Evolutionary conservation across 169 alveolate genomes (phyloP), one percentile per base, ranked within the genome.

Genomic region (Toxoplasma gondii): DNA sequence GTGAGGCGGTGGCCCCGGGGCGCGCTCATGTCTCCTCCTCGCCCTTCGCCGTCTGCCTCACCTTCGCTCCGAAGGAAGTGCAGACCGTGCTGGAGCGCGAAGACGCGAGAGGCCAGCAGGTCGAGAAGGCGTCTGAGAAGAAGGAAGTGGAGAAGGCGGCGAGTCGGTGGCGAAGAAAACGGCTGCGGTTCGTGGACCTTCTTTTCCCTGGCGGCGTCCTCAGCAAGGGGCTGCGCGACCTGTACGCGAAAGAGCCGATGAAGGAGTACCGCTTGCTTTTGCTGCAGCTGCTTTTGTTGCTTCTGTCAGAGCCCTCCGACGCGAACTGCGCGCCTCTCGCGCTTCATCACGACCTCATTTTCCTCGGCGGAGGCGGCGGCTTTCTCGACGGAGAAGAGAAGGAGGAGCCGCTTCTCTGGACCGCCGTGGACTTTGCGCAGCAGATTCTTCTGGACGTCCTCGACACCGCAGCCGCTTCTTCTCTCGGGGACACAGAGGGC

Each of bases 181-280:
- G n/a, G 49, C 22, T 36, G n/a, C 90, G 90, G 4, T 36, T 82
- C 41, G 64, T 36, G 34, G 90, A 82, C 39, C 67, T 82, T 10
- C 67, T 82, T 39, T 2, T 82, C 67, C 67, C 90, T 5, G 10
- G 67, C 34, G 90, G 90, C 5, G 44, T 82, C 5, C 90, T 82
- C 36, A 82, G 90, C 90, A 24, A 36, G 10, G 90, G 64, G 12
- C 38, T 82, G 53, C 17, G 90, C 4, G 67, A 82, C 9, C 64
- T 82, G n/a, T 82, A 82, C 39, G 90, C 38, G n/a, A 82, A 82
- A 49, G 90, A 82, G 67, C 69, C 54, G n/a, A 82, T 41, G 90
- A 82, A 82, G 67, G 90, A 82, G 90, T 43, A 82, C 24, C 90
- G 90, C 31, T 38, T 82, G 12, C 64, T 82, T 24, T 38, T 82